Percentiles rank a stretch among this genome's conserved stretches.
Conservation (phyloP, 2,329 filamentous ascomycete genomes). For the Aspergillus uvarum region DNA sequence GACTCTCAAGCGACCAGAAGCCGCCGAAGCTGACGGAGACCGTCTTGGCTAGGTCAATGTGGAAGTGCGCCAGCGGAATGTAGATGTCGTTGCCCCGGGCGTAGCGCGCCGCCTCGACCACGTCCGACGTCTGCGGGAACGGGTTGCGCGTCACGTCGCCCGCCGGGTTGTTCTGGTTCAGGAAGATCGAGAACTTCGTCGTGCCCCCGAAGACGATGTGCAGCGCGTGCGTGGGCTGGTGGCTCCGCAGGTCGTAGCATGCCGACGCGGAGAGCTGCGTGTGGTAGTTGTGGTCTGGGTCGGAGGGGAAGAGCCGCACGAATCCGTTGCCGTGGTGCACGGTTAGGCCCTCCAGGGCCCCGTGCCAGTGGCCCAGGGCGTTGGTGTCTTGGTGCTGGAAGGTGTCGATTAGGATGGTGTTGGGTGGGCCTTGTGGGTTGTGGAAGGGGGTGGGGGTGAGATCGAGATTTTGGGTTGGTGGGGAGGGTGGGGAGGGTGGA, state of each 20-base stretch:
- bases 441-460: background rate
- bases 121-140: constrained; percentile 67
- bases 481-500: background rate
- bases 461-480: background rate
- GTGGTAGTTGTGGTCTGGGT: constrained; percentile 63
- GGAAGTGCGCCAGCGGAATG: constrained; percentile 66
- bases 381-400: constrained; percentile 58
- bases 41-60: constrained; percentile 56
- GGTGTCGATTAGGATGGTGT: constrained; percentile 56
- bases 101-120: constrained; percentile 64
- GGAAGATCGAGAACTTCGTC: constrained; percentile 61
- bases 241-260: constrained; percentile 58
- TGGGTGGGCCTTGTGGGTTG: background rate
- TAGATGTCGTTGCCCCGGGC: constrained; percentile 58
- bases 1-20: constrained; percentile 55
- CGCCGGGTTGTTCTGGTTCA: constrained; percentile 65
- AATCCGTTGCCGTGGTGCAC: constrained; percentile 53
- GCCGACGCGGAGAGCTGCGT: constrained; percentile 54
- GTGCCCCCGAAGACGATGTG: constrained; percentile 65
- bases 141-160: constrained; percentile 59
- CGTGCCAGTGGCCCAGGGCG: constrained; percentile 64
- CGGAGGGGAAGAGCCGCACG: constrained; percentile 58
- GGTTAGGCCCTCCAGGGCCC: constrained; percentile 60
- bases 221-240: constrained; percentile 57
- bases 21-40: constrained; percentile 64